phyloP scores from a whole-genome alignment of 176 grass and related monocot genomes.

The Calamus simplicifolius region DNA sequence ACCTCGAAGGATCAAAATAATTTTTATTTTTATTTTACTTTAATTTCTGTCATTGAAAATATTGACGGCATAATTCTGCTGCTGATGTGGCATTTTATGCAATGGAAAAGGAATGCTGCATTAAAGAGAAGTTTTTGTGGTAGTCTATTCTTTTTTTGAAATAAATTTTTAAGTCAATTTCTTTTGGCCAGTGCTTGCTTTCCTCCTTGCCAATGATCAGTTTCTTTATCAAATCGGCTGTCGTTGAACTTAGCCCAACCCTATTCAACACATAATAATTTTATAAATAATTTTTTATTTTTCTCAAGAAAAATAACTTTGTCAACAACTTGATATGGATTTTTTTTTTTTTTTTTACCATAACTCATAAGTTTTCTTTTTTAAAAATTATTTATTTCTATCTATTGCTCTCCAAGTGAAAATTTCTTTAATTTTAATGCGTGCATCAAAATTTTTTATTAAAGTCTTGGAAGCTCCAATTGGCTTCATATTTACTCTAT shows the following conservation, averaged over 20 bases:
- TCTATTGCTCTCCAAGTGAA: constrained; percentile 10
- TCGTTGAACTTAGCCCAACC: too few species aligned
- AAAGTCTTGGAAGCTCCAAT: constrained; percentile 41
- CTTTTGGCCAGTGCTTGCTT: too few species aligned
- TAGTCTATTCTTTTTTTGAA: too few species aligned
- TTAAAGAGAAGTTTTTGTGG: too few species aligned
- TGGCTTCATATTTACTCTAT: constrained; percentile 34
- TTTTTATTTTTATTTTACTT: too few species aligned
- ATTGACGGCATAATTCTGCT: too few species aligned
- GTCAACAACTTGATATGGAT: constrained; percentile 22
- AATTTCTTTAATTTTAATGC: background rate
- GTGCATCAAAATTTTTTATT: constrained; percentile 42
- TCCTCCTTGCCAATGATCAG: background rate
- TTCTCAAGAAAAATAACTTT: constrained; percentile 46
- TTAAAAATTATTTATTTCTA: constrained; percentile 2
- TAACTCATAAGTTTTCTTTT: constrained; percentile 37
- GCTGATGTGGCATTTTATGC: too few species aligned
- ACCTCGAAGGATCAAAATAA: too few species aligned
- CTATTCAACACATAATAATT: background rate
- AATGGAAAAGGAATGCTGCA: too few species aligned
- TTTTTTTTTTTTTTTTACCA: background rate
- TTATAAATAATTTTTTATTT: background rate
- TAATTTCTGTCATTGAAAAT: too few species aligned
- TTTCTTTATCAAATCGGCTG: too few species aligned
- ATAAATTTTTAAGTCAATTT: too few species aligned